A percentile compares a stretch with the other conserved stretches of the same genome.
Evolutionary conservation across 1,139 yeast genomes (phyloP).

Genomic region (Candida sp.): DNA sequence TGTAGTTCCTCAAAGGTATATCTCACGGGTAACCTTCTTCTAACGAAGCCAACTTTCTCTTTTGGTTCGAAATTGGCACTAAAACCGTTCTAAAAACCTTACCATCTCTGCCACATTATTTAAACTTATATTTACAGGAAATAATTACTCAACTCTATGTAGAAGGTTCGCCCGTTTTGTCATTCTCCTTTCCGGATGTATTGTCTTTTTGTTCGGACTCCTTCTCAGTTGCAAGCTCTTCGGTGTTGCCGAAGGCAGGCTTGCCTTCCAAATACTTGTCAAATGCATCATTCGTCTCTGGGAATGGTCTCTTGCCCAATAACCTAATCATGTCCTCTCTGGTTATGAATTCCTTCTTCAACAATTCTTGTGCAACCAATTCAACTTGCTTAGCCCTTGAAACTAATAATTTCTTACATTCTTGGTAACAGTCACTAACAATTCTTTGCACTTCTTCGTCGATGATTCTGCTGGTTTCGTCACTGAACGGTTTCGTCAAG

Average conservation of each 20-base stretch:
- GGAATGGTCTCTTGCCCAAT: slow-evolving; percentile 89
- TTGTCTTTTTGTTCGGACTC: slow-evolving; percentile 13
- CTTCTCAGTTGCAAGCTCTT: slow-evolving; percentile 26
- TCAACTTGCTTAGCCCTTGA: slow-evolving; percentile 78
- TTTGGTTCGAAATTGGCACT: too few species aligned
- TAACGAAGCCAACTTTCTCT: too few species aligned
- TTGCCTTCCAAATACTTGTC: slow-evolving; percentile 72
- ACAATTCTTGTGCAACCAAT: slow-evolving; percentile 83
- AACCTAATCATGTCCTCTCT: slow-evolving; percentile 90
- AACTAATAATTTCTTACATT: slow-evolving; percentile 69
- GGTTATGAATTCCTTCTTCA: slow-evolving; percentile 83
- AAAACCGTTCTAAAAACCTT: too few species aligned
- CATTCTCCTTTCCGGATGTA: neutral
- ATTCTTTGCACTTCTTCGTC: slow-evolving; percentile 87
- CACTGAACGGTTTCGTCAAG: slow-evolving; percentile 90
- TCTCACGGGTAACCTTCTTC: too few species aligned
- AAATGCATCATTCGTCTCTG: slow-evolving; percentile 90
- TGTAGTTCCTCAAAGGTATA: too few species aligned
- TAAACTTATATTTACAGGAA: slow-evolving; percentile 1
- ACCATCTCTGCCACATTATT: neutral
- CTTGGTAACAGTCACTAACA: slow-evolving; percentile 75
- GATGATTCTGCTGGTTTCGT: slow-evolving; percentile 77
- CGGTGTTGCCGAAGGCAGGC: slow-evolving; percentile 38
- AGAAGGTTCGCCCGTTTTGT: neutral
- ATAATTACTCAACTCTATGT: neutral